Conservation (phyloP, 2,329 filamentous ascomycete genomes). For the Aspergillus luchuensis region DNA sequence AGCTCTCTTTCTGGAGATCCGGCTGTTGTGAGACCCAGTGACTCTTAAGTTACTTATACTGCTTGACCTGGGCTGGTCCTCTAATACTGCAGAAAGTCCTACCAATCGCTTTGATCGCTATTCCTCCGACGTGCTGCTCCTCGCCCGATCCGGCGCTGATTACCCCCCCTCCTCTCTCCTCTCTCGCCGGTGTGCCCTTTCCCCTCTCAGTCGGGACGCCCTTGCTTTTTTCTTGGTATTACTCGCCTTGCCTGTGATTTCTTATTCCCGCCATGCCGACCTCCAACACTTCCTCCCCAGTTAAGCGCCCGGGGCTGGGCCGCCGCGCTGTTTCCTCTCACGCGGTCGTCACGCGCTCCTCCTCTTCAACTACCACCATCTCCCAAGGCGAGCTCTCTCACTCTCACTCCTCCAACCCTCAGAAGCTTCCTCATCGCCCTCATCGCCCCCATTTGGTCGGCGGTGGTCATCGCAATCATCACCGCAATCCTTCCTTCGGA, state of each 20-base stretch:
- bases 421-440: slow-evolving; percentile 37
- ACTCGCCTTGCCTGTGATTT: slow-evolving; percentile 11
- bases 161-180: neutral
- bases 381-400: slow-evolving; percentile 34
- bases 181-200: neutral
- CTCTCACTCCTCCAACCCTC: slow-evolving; percentile 31
- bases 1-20: neutral
- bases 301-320: slow-evolving; percentile 44
- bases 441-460: slow-evolving; percentile 48
- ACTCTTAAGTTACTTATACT: no score
- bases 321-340: slow-evolving; percentile 45
- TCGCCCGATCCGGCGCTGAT: slow-evolving; percentile 20
- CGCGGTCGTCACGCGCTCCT: slow-evolving; percentile 41
- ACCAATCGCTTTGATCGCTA: slow-evolving; percentile 16
- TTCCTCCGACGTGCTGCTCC: slow-evolving; percentile 17
- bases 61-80: slow-evolving; percentile 1
- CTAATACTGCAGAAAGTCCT: slow-evolving; percentile 7
- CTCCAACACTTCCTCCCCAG: slow-evolving; percentile 39
- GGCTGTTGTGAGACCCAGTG: slow-evolving; percentile 1
- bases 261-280: slow-evolving; percentile 26
- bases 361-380: slow-evolving; percentile 22
- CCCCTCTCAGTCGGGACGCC: neutral
- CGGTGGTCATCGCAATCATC: slow-evolving; percentile 39
- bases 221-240: slow-evolving; percentile 4
- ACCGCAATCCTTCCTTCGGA: slow-evolving; percentile 45